Percentiles rank a stretch among this genome's conserved stretches.
phyloP scores from a whole-genome alignment of 2,329 filamentous ascomycete species.

The Talaromyces sp. region DNA sequence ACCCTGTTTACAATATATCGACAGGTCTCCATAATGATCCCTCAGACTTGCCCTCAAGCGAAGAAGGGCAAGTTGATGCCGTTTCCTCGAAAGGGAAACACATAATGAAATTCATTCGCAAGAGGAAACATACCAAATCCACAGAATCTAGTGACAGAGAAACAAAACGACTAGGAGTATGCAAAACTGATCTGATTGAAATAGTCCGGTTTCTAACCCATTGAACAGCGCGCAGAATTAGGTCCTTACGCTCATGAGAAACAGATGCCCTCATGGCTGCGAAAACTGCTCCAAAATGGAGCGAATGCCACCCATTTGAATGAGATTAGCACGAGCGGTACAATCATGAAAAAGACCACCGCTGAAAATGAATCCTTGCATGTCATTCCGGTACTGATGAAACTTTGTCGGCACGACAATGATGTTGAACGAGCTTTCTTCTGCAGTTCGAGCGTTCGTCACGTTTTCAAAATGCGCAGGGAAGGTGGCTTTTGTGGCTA shows the following conservation, averaged over 20 bases:
- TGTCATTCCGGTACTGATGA: conserved; percentile 58
- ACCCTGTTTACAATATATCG: not conserved
- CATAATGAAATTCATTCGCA: not conserved
- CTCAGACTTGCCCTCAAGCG: not conserved
- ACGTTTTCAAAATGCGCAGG: conserved; percentile 73
- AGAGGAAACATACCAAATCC: not conserved
- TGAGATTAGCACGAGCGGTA: conserved; percentile 41
- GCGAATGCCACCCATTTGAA: conserved; percentile 53
- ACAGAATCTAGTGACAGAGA: not conserved
- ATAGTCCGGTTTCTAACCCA: conserved; percentile 13
- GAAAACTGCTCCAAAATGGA: conserved; percentile 55
- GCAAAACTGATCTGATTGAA: not conserved
- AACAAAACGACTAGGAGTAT: conserved; percentile 28
- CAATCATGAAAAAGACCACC: conserved; percentile 34
- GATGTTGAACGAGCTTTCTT: conserved; percentile 68
- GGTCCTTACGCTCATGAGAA: conserved; percentile 69
- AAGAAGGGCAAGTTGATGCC: not conserved
- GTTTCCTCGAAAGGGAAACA: not conserved
- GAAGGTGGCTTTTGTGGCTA: conserved; percentile 95
- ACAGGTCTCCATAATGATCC: not conserved
- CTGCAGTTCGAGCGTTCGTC: conserved; percentile 68
- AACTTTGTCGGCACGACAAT: conserved; percentile 60
- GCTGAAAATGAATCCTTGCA: conserved; percentile 46
- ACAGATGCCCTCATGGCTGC: conserved; percentile 67
- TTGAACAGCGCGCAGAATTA: conserved; percentile 52